Percentiles rank a stretch among this genome's conserved stretches.
phyloP scores from a whole-genome alignment of 202 grass and related monocot species.

The Bolboschoenoplectus hybrid region DNA sequence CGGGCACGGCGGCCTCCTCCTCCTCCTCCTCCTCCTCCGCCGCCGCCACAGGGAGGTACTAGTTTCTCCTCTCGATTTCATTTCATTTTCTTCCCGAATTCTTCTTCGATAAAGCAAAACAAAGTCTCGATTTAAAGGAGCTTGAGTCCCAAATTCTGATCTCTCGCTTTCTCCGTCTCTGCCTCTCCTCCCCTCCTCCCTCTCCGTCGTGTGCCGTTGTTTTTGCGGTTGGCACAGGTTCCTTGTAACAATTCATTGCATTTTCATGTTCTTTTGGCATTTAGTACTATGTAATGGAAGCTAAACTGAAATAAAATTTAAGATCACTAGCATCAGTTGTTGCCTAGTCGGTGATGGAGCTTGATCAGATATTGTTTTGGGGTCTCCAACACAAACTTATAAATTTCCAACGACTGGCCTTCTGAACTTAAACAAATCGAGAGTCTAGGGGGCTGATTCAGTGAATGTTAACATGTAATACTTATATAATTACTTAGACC shows the following conservation, averaged over 20 bases:
- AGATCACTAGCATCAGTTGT: neutral
- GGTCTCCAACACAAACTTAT: neutral
- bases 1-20: too few relatives aligned
- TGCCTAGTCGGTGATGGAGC: neutral
- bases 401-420: neutral
- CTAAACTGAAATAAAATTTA: neutral
- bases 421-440: neutral
- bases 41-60: neutral
- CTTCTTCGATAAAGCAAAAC: too few relatives aligned
- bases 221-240: conserved; percentile 7
- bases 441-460: neutral
- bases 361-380: neutral
- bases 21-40: neutral
- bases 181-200: neutral
- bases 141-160: conserved; percentile 1
- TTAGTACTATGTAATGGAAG: neutral
- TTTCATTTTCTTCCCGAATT: neutral
- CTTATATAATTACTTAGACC: neutral
- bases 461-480: neutral
- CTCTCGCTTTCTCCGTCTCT: neutral
- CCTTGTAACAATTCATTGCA: neutral
- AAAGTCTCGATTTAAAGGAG: neutral
- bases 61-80: neutral
- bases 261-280: conserved; percentile 16
- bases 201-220: neutral